phyloP scores from a whole-genome alignment of 768 basidiomycete genomes.

The Pisolithus tinctorius region DNA sequence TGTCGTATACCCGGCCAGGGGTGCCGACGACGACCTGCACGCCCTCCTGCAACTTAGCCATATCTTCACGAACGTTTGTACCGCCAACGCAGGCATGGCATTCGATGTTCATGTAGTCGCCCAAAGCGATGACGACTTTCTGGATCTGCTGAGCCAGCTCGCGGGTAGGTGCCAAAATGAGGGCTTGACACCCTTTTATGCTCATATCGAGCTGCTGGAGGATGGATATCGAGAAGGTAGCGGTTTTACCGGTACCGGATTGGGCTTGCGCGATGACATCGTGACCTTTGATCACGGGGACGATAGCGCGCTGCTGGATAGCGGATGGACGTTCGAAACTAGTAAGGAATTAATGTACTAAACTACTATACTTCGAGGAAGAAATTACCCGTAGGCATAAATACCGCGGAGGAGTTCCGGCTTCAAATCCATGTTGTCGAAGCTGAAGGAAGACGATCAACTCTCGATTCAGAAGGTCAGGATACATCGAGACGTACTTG shows the following conservation, averaged over 20 bases:
- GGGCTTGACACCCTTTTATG: constrained; percentile 90
- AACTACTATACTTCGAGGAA: neutral
- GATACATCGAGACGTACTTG: constrained; percentile 56
- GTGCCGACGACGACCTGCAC: constrained; percentile 89
- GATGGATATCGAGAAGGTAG: constrained; percentile 98
- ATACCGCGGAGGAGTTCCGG: constrained; percentile 94
- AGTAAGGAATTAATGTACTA: constrained; percentile 6
- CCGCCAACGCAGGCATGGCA: constrained; percentile 98
- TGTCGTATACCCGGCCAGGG: constrained; percentile 92
- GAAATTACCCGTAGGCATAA: constrained; percentile 88
- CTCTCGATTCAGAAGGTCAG: neutral
- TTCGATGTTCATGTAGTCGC: constrained; percentile 91
- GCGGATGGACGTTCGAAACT: constrained; percentile 98
- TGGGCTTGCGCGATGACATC: constrained; percentile 99
- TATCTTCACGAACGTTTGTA: constrained; percentile 96
- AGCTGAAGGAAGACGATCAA: constrained; percentile 44
- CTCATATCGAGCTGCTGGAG: constrained; percentile 89
- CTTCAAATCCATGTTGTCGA: constrained; percentile 98
- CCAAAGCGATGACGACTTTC: constrained; percentile 91
- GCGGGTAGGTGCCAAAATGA: constrained; percentile 95
- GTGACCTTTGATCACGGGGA: constrained; percentile 96
- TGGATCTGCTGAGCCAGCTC: constrained; percentile 98
- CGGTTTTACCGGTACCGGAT: constrained; percentile 99
- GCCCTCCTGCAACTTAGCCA: constrained; percentile 93
- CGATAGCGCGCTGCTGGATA: constrained; percentile 98